These are phyloP conservation scores for Angomonas ambiguus DNA, from an alignment of 208 protist species.

Conservation along the genomic window DNA sequence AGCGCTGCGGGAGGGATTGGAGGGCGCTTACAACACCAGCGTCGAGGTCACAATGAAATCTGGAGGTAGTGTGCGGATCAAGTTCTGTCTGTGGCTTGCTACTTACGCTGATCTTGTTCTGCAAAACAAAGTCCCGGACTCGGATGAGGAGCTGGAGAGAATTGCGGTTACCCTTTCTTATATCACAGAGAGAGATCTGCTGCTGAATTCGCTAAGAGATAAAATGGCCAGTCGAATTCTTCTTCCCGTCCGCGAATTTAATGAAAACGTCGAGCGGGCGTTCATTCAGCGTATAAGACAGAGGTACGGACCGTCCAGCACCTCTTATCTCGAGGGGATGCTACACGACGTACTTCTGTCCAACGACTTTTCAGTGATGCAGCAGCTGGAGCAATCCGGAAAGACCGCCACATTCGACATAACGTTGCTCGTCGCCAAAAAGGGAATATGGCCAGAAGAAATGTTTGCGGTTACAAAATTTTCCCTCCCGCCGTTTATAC, in stretches of 20 bases:
- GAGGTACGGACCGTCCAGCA: slow-evolving; percentile 63
- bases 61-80: background rate
- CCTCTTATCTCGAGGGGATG: slow-evolving; percentile 82
- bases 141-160: slow-evolving; percentile 50
- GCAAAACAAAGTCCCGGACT: slow-evolving; percentile 29
- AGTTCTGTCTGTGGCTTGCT: slow-evolving; percentile 73
- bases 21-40: slow-evolving; percentile 52
- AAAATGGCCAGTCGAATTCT: slow-evolving; percentile 78
- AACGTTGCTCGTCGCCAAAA: slow-evolving; percentile 61
- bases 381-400: slow-evolving; percentile 29
- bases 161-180: slow-evolving; percentile 61
- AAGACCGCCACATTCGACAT: slow-evolving; percentile 37
- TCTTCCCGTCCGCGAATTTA: slow-evolving; percentile 50
- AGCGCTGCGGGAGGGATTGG: slow-evolving; percentile 69
- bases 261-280: slow-evolving; percentile 55
- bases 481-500: slow-evolving; percentile 31
- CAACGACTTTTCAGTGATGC: slow-evolving; percentile 38
- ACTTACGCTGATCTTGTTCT: slow-evolving; percentile 73
- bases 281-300: slow-evolving; percentile 67
- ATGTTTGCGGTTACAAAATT: slow-evolving; percentile 30
- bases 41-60: slow-evolving; percentile 29
- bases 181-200: slow-evolving; percentile 72
- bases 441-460: slow-evolving; percentile 72
- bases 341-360: slow-evolving; percentile 69
- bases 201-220: slow-evolving; percentile 68